Evolutionary conservation across 208 protist genomes (phyloP), one percentile per base, ranked within the genome.

Genomic region (Leishmania tropica): DNA sequence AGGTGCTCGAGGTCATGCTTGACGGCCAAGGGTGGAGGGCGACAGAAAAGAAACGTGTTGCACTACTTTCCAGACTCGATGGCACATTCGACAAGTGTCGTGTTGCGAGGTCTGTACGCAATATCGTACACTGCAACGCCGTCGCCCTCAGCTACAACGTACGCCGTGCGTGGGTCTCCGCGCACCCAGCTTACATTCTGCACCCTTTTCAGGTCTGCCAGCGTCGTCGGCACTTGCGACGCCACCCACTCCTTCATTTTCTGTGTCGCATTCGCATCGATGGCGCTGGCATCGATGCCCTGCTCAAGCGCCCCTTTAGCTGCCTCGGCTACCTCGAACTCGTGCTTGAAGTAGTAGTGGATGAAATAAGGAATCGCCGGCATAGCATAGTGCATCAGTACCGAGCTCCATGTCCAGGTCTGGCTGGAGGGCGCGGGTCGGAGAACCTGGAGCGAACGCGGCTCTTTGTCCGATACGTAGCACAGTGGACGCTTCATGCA

Each of bases 51-150:
- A 56, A 56, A 24, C 53, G 53, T 13, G 53, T 3, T 56, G 53
- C 11, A 24, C 19, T 21, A 56, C 53, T 56, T 56, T 24, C 53
- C 53, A 56, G 60, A 67, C 60, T 67, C 60, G 31, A 37, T 37
- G 17, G 21, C 60, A 17, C 60, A 67, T 1, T 67, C 60, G 21
- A 37, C n/a, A 40, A 28, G n/a, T 40, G 1, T 67, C 13, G 15
- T 28, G 3, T 28, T 67, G 60, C 60, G 24, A 37, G 1, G 10
- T 0, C 17, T 11, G 28, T 67, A 67, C 15, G n/a, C 13, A 54
- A 85, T 58, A 37, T 76, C 73, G 31, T 76, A 76, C 53, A 76
- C 73, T 10, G 60, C 75, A 21, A 78, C 75, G 7, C 7, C 60
- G 40, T 76, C 73, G 31, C 40, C 73, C 47, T 58, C 73, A n/a